Percentiles rank a stretch among this genome's conserved stretches.
Evolutionary conservation across 768 basidiomycete species (phyloP).

Genomic region (Candolleomyces efflorescens): DNA sequence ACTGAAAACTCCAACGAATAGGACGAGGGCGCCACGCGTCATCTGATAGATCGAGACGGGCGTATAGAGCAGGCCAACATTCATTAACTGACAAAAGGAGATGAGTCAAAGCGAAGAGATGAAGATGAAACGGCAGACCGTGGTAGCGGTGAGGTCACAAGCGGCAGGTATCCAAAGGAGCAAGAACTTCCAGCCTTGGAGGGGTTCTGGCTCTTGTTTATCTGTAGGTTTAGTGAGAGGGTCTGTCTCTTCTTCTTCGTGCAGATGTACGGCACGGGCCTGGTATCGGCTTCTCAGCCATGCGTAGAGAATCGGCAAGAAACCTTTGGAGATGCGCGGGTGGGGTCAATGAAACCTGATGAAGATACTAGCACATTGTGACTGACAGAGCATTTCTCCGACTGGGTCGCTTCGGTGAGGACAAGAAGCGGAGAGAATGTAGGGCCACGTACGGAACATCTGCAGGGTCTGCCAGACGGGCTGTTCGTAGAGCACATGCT

Average conservation of each 20-base stretch:
- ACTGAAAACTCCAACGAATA: constrained; percentile 89
- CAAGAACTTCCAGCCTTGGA: constrained; percentile 66
- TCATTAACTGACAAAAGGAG: constrained; percentile 64
- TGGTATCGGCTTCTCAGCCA: constrained; percentile 43
- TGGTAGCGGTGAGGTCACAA: constrained; percentile 90
- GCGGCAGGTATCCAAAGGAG: constrained; percentile 85
- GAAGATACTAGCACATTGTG: too few species aligned
- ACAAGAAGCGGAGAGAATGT: constrained; percentile 19
- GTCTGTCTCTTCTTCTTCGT: constrained; percentile 43
- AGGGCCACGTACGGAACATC: constrained; percentile 70
- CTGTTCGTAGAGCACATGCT: constrained; percentile 82
- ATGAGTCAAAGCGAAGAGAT: constrained; percentile 21
- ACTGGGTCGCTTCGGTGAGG: constrained; percentile 44
- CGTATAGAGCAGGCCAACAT: constrained; percentile 90
- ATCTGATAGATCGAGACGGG: constrained; percentile 98
- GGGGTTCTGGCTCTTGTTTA: constrained; percentile 37
- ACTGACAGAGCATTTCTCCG: constrained; percentile 92
- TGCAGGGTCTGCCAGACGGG: constrained; percentile 91
- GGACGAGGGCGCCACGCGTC: constrained; percentile 88
- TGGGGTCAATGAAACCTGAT: constrained; percentile 10
- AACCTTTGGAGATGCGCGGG: constrained; percentile 50
- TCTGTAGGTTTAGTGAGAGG: constrained; percentile 27
- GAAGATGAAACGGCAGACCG: constrained; percentile 45
- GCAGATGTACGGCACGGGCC: constrained; percentile 51
- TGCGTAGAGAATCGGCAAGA: constrained; percentile 77